These are phyloP conservation scores for Kodamaea leandrae DNA, from an alignment of 805 yeast species.

Conservation along the genomic window DNA sequence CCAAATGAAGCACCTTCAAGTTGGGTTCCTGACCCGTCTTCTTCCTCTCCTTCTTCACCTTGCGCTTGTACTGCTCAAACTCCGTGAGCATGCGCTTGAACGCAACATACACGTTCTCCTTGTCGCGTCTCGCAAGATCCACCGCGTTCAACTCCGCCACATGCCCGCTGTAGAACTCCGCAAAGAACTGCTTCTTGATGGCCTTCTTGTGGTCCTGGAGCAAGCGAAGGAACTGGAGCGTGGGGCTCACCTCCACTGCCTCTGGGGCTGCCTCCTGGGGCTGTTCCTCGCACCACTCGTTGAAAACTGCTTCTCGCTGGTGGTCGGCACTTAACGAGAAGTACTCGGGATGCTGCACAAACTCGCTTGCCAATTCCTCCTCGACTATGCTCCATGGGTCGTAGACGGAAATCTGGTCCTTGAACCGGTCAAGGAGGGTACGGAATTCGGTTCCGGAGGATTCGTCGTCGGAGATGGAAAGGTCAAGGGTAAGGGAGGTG, in stretches of 20 bases:
- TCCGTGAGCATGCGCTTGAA: constrained; percentile 29
- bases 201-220: constrained; percentile 32
- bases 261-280: neutral
- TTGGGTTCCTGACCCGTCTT: constrained; percentile 14
- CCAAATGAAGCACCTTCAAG: constrained; percentile 29
- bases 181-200: constrained; percentile 24
- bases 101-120: constrained; percentile 24
- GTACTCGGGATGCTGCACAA: constrained; percentile 28
- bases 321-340: constrained; percentile 20
- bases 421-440: constrained; percentile 23
- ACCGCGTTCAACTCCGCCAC: constrained; percentile 13
- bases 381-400: constrained; percentile 40
- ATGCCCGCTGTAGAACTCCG: constrained; percentile 25
- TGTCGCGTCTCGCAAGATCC: constrained; percentile 16
- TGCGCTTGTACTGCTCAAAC: constrained; percentile 28
- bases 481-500: neutral
- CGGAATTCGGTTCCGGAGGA: constrained; percentile 18
- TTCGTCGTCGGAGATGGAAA: neutral
- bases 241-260: constrained; percentile 13
- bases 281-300: constrained; percentile 22
- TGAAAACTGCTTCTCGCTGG: constrained; percentile 22
- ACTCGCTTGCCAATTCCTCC: constrained; percentile 31
- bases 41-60: constrained; percentile 16
- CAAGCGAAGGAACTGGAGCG: constrained; percentile 19
- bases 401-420: constrained; percentile 27